Base-by-base conservation (phyloP, 176 grass and related monocot species). In the Raddia distichophylla region DNA sequence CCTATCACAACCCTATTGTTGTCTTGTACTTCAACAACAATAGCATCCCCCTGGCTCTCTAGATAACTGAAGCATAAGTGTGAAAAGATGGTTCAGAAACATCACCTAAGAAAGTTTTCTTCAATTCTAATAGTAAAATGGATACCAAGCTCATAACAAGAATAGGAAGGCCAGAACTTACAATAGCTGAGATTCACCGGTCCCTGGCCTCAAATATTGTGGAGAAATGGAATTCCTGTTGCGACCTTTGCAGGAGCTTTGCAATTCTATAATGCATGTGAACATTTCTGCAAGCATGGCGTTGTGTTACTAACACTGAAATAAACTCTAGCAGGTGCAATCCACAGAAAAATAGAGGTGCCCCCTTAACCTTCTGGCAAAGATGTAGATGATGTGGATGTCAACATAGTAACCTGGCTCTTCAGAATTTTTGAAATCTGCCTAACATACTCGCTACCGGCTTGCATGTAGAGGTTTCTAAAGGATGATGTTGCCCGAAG, bases 171-270 rank as follows among this genome's bases (percentile, higher is more conserved):
- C 22, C 52, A 58, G 42, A 56, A 91, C 95, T 91, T 98, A 98
- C 95, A 95, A 98, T 35, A 86, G 78, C 74, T 98, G 95, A 73
- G 92, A 89, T 87, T 95, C 95, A 84, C 95, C 95, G 37, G 84
- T 91, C 71, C 95, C 95, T 53, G 90, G 90, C 79, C 89, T 91
- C 80, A 98, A 82, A 83, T 91, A 91, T 73, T 85, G 86, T 6
- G 68, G 84, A 80, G 84, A 91, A 87, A 80, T 77, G 53, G 92
- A 85, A 78, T 91, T 86, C 75, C 73, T 79, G 34, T 85, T 64
- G 33, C 87, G 76, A 82, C 75, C 86, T 75, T 87, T 85, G 70
- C 77, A 67, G 35, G 86, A 89, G 71, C 90, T 98, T 87, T 98
- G 89, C 58, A 98, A 75, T 76, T 94, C 85, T 77, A 98, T 61